Conservation (phyloP, 1,284 basidiomycete genomes). For the Trichosporon sp. region DNA sequence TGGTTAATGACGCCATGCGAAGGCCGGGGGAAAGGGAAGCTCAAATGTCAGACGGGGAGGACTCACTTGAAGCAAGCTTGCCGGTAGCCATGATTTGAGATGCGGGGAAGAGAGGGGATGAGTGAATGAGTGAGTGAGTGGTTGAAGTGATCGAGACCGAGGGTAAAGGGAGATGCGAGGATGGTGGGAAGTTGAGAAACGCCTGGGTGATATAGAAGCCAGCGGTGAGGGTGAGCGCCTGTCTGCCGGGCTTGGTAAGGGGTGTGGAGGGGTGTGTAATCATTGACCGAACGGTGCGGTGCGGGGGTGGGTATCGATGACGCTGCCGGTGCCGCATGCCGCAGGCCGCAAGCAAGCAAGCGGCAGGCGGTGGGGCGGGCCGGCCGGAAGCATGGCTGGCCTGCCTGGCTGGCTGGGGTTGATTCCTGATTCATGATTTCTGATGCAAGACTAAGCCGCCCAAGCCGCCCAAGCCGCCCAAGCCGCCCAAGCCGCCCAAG, state of each 20-base stretch:
- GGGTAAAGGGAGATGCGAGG: not conserved
- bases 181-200: not conserved
- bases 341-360: not conserved
- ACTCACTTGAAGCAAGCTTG: constrained; percentile 40
- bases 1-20: no score
- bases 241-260: no score
- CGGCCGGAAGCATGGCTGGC: not conserved
- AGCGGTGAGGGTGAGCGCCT: no score
- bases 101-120: not conserved
- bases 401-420: no score
- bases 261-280: not conserved
- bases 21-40: no score
- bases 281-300: not conserved
- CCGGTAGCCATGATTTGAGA: constrained; percentile 35
- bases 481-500: no score
- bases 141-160: not conserved
- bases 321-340: no score
- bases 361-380: not conserved
- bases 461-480: no score
- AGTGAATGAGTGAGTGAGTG: constrained; percentile 1
- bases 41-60: not conserved
- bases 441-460: no score
- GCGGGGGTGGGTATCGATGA: no score
- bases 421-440: no score
- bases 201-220: not conserved